These are phyloP conservation scores for Ascochyta lentis DNA, from an alignment of 2,329 filamentous ascomycete species.

Conservation along the genomic window DNA sequence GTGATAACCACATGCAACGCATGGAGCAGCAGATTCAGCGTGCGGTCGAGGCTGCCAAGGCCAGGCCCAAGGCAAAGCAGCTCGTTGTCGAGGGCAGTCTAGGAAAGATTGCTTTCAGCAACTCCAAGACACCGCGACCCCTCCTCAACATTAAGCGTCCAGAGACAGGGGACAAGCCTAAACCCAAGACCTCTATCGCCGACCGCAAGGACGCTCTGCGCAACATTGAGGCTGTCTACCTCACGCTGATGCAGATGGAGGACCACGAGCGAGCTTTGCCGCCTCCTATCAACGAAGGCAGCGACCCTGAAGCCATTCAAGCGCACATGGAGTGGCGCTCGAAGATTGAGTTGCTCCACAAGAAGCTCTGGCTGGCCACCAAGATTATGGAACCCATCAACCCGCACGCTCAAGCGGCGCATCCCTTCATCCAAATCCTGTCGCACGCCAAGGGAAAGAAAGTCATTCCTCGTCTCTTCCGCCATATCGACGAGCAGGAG, in stretches of 20 bases:
- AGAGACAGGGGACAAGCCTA: constrained; percentile 65
- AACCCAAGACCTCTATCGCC: constrained; percentile 60
- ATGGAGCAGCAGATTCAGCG: constrained; percentile 99
- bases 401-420: constrained; percentile 65
- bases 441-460: constrained; percentile 97
- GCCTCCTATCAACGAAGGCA: constrained; percentile 67
- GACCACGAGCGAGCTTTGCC: constrained; percentile 87
- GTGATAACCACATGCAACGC: constrained; percentile 96
- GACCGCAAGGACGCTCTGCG: constrained; percentile 83
- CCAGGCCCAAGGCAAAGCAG: constrained; percentile 96
- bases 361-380: constrained; percentile 81
- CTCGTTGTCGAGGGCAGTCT: constrained; percentile 94
- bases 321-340: constrained; percentile 81
- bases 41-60: constrained; percentile 95
- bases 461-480: constrained; percentile 91
- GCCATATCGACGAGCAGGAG: constrained; percentile 89
- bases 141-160: constrained; percentile 92
- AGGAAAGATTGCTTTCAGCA: constrained; percentile 98
- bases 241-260: constrained; percentile 89
- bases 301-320: constrained; percentile 72
- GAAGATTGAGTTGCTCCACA: constrained; percentile 73
- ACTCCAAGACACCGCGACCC: constrained; percentile 95
- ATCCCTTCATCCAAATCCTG: constrained; percentile 95
- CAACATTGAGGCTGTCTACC: constrained; percentile 89
- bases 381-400: constrained; percentile 93